phyloP scores from a whole-genome alignment of 2,329 filamentous ascomycete genomes.

The Incumbomyces delicatus region DNA sequence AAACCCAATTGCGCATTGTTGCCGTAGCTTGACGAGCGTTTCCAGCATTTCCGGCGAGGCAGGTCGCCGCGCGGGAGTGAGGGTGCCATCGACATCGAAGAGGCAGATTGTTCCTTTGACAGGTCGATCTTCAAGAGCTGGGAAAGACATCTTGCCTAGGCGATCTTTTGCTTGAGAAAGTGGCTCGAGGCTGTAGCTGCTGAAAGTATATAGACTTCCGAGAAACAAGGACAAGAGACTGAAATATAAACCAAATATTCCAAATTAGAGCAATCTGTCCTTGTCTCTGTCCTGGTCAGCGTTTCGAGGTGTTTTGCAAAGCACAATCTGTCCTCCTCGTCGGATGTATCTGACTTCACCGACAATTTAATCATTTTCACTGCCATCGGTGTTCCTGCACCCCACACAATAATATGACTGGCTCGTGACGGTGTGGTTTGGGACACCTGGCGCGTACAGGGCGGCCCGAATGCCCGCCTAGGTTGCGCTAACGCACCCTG shows the following conservation, averaged over 20 bases:
- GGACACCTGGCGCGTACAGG: neutral
- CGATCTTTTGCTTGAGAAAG: neutral
- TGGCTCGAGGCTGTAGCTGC: no score
- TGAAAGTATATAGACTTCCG: no score
- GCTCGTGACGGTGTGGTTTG: neutral
- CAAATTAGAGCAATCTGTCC: neutral
- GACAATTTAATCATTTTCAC: neutral
- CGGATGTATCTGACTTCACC: neutral
- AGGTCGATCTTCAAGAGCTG: conserved; percentile 71
- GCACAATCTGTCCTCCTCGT: no score
- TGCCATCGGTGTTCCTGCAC: neutral
- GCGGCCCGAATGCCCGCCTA: neutral
- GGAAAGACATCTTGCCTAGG: conserved; percentile 37
- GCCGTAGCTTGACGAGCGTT: conserved; percentile 67
- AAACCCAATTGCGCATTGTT: conserved; percentile 81
- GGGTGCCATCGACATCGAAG: conserved; percentile 92
- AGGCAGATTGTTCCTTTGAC: conserved; percentile 88
- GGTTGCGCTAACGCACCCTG: neutral
- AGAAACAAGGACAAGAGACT: no score
- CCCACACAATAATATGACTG: conserved; percentile 1
- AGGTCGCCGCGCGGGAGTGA: conserved; percentile 70
- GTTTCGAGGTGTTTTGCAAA: no score
- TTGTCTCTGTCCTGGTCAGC: neutral
- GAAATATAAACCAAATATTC: no score
- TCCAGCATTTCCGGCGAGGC: conserved; percentile 74